Evolutionary conservation across 352 stramenopile genomes (phyloP).

Genomic region (Phytophthora fragariae): DNA sequence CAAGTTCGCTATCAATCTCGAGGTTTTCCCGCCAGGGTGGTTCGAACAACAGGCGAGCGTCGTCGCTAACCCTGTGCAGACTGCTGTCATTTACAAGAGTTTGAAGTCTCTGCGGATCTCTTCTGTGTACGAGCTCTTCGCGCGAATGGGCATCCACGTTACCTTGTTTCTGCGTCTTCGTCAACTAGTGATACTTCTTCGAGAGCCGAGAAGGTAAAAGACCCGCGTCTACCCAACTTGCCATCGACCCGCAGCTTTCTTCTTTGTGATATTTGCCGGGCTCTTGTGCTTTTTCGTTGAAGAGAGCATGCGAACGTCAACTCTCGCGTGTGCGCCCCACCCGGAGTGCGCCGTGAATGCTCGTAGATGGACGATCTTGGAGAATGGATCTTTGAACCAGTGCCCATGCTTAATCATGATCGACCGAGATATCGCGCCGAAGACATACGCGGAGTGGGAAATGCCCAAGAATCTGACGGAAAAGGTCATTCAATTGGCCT

Average conservation of each 20-base stretch:
- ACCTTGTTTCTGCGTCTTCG: constrained; percentile 7
- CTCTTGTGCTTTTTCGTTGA: constrained; percentile 24
- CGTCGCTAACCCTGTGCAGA: constrained; percentile 28
- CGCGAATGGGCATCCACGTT: constrained; percentile 36
- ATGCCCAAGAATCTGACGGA: constrained; percentile 39
- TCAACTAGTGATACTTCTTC: constrained; percentile 12
- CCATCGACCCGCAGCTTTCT: constrained; percentile 3
- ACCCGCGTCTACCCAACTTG: constrained; percentile 27
- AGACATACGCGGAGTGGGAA: constrained; percentile 42
- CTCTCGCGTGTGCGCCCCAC: constrained; percentile 14
- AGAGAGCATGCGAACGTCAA: constrained; percentile 30
- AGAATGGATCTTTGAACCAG: constrained; percentile 21
- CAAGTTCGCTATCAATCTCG: constrained; percentile 39
- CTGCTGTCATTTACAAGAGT: constrained; percentile 33
- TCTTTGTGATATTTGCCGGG: constrained; percentile 20
- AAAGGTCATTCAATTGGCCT: constrained; percentile 35
- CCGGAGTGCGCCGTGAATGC: constrained; percentile 41
- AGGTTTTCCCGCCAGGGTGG: constrained; percentile 27
- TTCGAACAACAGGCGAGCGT: constrained; percentile 39
- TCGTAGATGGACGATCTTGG: constrained; percentile 29
- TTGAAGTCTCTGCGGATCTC: constrained; percentile 46
- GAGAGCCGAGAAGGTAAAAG: not conserved
- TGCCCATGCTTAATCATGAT: constrained; percentile 57
- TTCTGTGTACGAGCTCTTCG: constrained; percentile 37
- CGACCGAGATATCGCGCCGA: constrained; percentile 31